A percentile compares a stretch with the other conserved stretches of the same genome.
phyloP scores from a whole-genome alignment of 2,329 filamentous ascomycete genomes.

The Exophiala xenobiotica region DNA sequence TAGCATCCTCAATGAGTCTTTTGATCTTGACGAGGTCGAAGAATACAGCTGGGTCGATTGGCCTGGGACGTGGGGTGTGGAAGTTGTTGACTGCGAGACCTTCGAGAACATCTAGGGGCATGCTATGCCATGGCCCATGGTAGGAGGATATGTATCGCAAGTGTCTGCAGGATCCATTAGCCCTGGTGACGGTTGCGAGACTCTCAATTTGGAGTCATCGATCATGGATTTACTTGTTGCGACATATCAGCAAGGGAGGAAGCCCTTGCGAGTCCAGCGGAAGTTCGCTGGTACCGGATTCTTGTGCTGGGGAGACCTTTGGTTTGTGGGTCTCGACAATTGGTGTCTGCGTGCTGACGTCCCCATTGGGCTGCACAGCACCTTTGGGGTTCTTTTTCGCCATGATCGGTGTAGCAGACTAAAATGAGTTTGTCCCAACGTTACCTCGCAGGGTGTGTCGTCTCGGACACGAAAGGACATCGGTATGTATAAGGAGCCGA shows the following conservation, averaged over 20 bases:
- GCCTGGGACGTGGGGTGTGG: conserved; percentile 70
- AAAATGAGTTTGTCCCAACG: neutral
- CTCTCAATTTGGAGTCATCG: conserved; percentile 7
- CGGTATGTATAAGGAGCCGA: neutral
- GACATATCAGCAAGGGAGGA: conserved; percentile 60
- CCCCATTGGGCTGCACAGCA: conserved; percentile 6
- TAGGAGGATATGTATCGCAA: conserved; percentile 84
- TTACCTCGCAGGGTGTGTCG: neutral
- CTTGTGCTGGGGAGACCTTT: neutral
- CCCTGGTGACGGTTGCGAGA: neutral
- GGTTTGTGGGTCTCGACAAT: neutral
- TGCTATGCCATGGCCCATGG: conserved; percentile 78
- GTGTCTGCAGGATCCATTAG: conserved; percentile 55
- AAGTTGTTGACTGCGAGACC: conserved; percentile 77
- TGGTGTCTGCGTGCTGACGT: too few species aligned
- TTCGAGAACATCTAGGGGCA: conserved; percentile 76
- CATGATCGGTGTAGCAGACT: neutral
- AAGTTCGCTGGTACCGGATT: neutral
- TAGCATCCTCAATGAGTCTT: conserved; percentile 75
- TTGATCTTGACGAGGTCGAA: conserved; percentile 84
- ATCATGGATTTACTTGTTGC: conserved; percentile 60
- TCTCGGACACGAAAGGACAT: neutral
- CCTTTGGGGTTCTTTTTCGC: conserved; percentile 23
- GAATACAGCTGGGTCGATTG: conserved; percentile 76
- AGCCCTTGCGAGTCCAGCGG: conserved; percentile 32